These are phyloP conservation scores for Agrocybe praecox DNA, from an alignment of 768 basidiomycete genomes.

Conservation along the genomic window DNA sequence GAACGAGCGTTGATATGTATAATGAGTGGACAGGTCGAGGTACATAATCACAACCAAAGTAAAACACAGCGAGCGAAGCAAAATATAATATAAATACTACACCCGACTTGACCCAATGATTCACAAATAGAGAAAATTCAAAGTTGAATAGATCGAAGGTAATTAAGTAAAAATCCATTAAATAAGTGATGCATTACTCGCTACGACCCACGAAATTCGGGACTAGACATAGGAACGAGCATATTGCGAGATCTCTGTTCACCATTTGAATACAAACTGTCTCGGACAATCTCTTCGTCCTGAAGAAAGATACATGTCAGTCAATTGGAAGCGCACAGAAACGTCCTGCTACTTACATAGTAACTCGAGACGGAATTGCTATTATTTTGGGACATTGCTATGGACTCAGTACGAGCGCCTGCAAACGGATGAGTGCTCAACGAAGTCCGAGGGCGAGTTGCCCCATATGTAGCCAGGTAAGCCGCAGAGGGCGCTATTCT, in stretches of 20 bases:
- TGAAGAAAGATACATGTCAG: neutral
- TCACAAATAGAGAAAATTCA: neutral
- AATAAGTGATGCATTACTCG: neutral
- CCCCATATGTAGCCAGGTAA: conserved; percentile 16
- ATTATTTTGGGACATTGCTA: neutral
- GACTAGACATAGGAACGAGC: neutral
- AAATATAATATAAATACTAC: neutral
- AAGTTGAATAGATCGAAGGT: neutral
- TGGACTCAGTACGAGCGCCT: conserved; percentile 5
- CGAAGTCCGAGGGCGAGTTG: conserved; percentile 11
- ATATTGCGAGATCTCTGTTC: neutral
- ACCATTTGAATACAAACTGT: neutral
- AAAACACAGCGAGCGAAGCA: neutral
- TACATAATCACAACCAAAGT: neutral
- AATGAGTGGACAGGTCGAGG: neutral
- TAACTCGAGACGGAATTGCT: neutral
- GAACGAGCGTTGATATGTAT: neutral
- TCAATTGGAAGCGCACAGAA: neutral
- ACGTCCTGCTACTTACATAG: neutral
- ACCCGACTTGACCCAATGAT: neutral
- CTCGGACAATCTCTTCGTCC: neutral
- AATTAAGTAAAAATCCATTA: neutral
- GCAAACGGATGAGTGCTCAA: conserved; percentile 12
- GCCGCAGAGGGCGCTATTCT: conserved; percentile 17
- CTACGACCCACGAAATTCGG: neutral